Conservation (phyloP, 2,329 filamentous ascomycete genomes). For the Colletotrichum lini region DNA sequence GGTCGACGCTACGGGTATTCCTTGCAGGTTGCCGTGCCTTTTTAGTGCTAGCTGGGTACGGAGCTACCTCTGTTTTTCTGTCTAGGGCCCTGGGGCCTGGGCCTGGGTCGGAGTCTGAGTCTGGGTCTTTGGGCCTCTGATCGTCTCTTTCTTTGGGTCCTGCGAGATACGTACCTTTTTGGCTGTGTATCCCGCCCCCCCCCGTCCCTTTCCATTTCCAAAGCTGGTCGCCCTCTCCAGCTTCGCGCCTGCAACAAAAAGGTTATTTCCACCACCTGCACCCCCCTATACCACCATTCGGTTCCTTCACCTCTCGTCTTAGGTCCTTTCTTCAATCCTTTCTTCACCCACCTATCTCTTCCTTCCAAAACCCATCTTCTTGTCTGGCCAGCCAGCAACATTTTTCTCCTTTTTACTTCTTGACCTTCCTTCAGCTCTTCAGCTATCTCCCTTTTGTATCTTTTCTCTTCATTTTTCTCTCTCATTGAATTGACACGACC, state of each 20-base stretch:
- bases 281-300: slow-evolving; percentile 38
- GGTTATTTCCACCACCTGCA: slow-evolving; percentile 52
- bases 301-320: slow-evolving; percentile 29
- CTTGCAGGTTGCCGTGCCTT: slow-evolving; percentile 23
- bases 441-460: slow-evolving; percentile 26
- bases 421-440: slow-evolving; percentile 42
- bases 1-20: slow-evolving; percentile 10
- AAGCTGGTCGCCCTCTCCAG: slow-evolving; percentile 56
- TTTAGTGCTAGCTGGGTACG: slow-evolving; percentile 22
- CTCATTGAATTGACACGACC: slow-evolving; percentile 20
- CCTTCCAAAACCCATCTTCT: slow-evolving; percentile 22
- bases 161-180: slow-evolving; percentile 7
- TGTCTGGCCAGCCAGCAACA: slow-evolving; percentile 42
- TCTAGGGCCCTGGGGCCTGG: slow-evolving; percentile 11
- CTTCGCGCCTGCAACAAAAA: slow-evolving; percentile 53
- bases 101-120: slow-evolving; percentile 7
- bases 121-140: slow-evolving; percentile 15
- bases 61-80: slow-evolving; percentile 15
- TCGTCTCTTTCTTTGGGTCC: slow-evolving; percentile 7
- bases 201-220: slow-evolving; percentile 45
- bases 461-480: slow-evolving; percentile 16
- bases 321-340: slow-evolving; percentile 19
- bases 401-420: slow-evolving; percentile 45
- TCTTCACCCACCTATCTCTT: slow-evolving; percentile 12
- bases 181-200: slow-evolving; percentile 1